Evolutionary conservation across 2,329 filamentous ascomycete species (phyloP).

Genomic region (Teratosphaeria nubilosa): DNA sequence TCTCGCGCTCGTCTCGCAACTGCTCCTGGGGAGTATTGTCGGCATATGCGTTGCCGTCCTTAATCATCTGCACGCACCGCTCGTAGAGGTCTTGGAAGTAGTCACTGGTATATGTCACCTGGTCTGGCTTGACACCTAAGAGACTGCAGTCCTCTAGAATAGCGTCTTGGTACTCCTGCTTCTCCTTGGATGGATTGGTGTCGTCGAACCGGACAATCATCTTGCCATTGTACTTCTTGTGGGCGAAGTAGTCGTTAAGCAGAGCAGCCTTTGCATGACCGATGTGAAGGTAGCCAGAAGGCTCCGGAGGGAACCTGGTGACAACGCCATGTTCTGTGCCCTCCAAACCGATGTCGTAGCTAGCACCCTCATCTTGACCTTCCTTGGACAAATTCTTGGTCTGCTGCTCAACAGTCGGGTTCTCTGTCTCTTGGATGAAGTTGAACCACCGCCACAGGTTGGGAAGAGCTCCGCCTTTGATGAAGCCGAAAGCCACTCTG

Average conservation of each 20-base stretch:
- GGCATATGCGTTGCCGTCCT: constrained; percentile 79
- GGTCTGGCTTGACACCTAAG: constrained; percentile 85
- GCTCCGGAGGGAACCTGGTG: constrained; percentile 87
- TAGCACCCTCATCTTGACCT: constrained; percentile 64
- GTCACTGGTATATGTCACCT: constrained; percentile 82
- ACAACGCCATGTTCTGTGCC: constrained; percentile 83
- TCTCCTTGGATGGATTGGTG: constrained; percentile 95
- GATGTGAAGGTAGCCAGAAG: constrained; percentile 90
- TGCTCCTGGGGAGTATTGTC: constrained; percentile 87
- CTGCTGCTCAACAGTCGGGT: constrained; percentile 54
- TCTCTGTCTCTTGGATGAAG: constrained; percentile 68
- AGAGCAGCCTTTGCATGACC: constrained; percentile 90
- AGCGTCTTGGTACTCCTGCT: constrained; percentile 87
- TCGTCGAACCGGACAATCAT: constrained; percentile 91
- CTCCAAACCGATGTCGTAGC: constrained; percentile 78
- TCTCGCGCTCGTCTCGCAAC: constrained; percentile 75
- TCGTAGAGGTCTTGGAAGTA: constrained; percentile 92
- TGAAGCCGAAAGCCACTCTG: constrained; percentile 68
- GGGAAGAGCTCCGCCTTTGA: constrained; percentile 65
- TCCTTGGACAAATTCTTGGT: constrained; percentile 33
- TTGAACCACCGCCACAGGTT: constrained; percentile 82
- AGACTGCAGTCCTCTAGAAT: constrained; percentile 86
- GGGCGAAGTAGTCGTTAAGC: constrained; percentile 93
- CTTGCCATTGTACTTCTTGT: constrained; percentile 84
- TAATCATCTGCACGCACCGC: constrained; percentile 73